These are phyloP conservation scores for Vitis hybrid DNA, from an alignment of 177 flowering plant species.

Conservation along the genomic window DNA sequence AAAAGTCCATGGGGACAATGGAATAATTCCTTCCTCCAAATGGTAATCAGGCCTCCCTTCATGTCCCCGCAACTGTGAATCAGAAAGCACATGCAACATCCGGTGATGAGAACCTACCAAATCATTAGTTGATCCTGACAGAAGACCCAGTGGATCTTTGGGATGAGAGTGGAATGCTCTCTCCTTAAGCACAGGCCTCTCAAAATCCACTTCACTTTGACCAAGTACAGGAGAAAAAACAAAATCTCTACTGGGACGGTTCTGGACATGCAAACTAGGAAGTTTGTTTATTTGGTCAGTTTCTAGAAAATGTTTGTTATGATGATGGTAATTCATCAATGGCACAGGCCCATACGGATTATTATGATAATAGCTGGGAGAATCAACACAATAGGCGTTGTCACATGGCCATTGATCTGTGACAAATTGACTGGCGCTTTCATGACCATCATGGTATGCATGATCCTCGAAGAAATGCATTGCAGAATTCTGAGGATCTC, in stretches of 20 bases:
- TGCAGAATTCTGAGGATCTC: conserved; percentile 20
- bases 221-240: conserved; percentile 17
- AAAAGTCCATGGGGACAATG: neutral
- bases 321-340: conserved; percentile 20
- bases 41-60: conserved; percentile 7
- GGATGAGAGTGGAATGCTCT: conserved; percentile 33
- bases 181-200: conserved; percentile 26
- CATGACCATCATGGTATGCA: conserved; percentile 18
- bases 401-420: conserved; percentile 19
- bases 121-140: conserved; percentile 22
- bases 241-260: conserved; percentile 30
- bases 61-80: conserved; percentile 32
- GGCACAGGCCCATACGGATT: conserved; percentile 19
- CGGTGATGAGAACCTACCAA: conserved; percentile 18
- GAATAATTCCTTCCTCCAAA: conserved; percentile 14
- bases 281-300: conserved; percentile 12
- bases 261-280: conserved; percentile 20
- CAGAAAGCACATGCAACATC: conserved; percentile 41
- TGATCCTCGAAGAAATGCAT: conserved; percentile 28
- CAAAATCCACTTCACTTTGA: conserved; percentile 28
- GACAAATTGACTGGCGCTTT: conserved; percentile 14
- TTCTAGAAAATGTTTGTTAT: conserved; percentile 22
- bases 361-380: conserved; percentile 17
- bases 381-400: conserved; percentile 19
- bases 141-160: conserved; percentile 20